Base-by-base conservation (phyloP, 2,329 filamentous ascomycete genomes). In the Epichloe baconii region DNA sequence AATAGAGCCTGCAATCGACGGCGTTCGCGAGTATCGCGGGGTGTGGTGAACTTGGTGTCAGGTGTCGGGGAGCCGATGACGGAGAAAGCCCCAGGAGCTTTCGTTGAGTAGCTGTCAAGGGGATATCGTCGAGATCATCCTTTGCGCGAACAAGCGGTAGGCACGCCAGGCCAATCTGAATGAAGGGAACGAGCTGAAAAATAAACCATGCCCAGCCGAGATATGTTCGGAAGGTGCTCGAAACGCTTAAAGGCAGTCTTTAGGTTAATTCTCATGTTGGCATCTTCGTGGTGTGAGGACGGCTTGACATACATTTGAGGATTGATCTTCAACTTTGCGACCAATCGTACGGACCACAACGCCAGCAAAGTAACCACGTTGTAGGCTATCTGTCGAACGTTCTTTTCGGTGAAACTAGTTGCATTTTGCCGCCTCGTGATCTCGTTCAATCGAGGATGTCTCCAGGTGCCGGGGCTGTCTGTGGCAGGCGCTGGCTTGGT, bases 71-170 rank as follows among this genome's bases (percentile, higher is more conserved):
- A 2, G 71, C 68, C 3, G 76, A 74, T 53, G 76, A 79, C 3
- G 88, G 83, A 40, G 84, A 78, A 3, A 98, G 79, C 46, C 89
- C 90, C 48, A 98, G 80, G 14, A 95, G 78, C 56, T 83, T 77
- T 54, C 91, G 85, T 71, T 97, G 93, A 43, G 65, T 62, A 34
- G 63, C 55, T 11, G 91, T 96, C 57, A 98, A 78, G 54, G 91
- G 82, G 48, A 98, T 95, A 66, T 98, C 93, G 66, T 82, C 74
- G 56, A 96, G 77, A 55, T 89, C 78, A 66, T 97, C 93, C 58
- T 75, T 76, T 43, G 77, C 75, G 56, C 83, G 79, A 60, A 88
- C 68, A 12, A 95, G 76, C 2, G 91, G 93, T 44, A 81, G 72
- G 52, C 87, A 71, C 38, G 88, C 86, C 50, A 83, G 61, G 55